Evolutionary conservation across 2,329 filamentous ascomycete species (phyloP).

Genomic region (Penicillium sp.): DNA sequence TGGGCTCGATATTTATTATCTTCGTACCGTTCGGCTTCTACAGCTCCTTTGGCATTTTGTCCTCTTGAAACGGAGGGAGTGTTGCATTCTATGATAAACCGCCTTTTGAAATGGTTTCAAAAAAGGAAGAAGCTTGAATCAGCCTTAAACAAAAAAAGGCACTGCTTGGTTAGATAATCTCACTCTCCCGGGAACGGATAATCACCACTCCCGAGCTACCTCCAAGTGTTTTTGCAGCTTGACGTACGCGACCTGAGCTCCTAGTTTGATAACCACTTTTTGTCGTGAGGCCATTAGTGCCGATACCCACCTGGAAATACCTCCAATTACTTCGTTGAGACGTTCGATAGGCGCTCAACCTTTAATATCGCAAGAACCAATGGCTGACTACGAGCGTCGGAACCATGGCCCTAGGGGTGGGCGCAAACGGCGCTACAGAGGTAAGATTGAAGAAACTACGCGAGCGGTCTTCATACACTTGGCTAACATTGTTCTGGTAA

Average conservation of each 20-base stretch:
- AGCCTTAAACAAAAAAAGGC: no score
- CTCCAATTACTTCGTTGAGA: neutral
- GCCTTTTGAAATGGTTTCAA: no score
- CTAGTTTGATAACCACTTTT: constrained; percentile 12
- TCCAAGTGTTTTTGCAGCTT: constrained; percentile 24
- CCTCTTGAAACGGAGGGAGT: no score
- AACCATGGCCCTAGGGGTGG: constrained; percentile 56
- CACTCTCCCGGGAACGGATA: constrained; percentile 24
- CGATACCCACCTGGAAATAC: neutral
- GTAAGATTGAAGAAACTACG: constrained; percentile 48
- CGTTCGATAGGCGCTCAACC: neutral
- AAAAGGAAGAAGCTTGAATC: neutral
- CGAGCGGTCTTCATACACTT: neutral
- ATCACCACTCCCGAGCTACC: constrained; percentile 21
- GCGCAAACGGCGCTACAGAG: constrained; percentile 80
- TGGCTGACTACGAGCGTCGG: constrained; percentile 63
- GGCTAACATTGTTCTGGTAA: constrained; percentile 6
- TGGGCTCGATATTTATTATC: neutral
- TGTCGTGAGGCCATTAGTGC: constrained; percentile 10
- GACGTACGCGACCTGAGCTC: constrained; percentile 17
- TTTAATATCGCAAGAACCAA: constrained; percentile 27
- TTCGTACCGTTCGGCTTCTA: neutral
- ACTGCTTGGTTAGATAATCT: constrained; percentile 23
- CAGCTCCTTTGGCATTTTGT: no score
- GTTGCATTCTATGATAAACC: no score